Conservation (phyloP, 257 asterid genomes). For the Solanum bulbocastanum region DNA sequence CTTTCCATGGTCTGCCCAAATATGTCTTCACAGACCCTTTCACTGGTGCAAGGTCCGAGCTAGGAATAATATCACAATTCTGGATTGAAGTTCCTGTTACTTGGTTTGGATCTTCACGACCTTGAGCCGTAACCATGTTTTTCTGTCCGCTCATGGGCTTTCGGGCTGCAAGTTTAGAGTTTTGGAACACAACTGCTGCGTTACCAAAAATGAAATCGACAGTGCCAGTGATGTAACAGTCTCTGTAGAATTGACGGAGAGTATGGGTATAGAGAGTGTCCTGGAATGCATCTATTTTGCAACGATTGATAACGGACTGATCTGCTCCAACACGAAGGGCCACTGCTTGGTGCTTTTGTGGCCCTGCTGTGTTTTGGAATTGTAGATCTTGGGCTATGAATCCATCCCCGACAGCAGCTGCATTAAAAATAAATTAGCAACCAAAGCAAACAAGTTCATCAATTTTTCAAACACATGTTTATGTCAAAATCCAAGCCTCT, state of each 20-base stretch:
- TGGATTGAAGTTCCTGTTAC: slow-evolving; percentile 38
- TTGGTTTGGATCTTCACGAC: slow-evolving; percentile 27
- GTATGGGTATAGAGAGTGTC: slow-evolving; percentile 43
- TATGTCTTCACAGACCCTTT: neutral
- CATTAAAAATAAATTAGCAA: neutral
- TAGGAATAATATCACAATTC: slow-evolving; percentile 5
- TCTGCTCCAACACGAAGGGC: slow-evolving; percentile 45
- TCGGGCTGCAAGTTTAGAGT: slow-evolving; percentile 21
- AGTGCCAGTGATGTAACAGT: slow-evolving; percentile 42
- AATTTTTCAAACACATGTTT: neutral
- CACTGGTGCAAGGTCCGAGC: slow-evolving; percentile 6
- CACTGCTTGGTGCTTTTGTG: slow-evolving; percentile 47
- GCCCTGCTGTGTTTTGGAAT: slow-evolving; percentile 45
- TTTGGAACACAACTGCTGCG: slow-evolving; percentile 35
- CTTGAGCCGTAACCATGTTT: slow-evolving; percentile 48
- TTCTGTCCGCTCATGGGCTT: slow-evolving; percentile 24
- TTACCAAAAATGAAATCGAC: slow-evolving; percentile 53
- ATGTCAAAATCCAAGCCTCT: neutral
- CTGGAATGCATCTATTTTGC: slow-evolving; percentile 33
- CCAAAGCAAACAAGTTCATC: neutral
- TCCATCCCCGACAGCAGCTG: slow-evolving; percentile 45
- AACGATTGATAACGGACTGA: slow-evolving; percentile 32
- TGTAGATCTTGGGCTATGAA: slow-evolving; percentile 49
- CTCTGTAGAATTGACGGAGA: slow-evolving; percentile 47
- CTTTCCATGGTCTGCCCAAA: slow-evolving; percentile 24